phyloP scores from a whole-genome alignment of 306 rosid genomes.

The Lathyrus oleraceus region DNA sequence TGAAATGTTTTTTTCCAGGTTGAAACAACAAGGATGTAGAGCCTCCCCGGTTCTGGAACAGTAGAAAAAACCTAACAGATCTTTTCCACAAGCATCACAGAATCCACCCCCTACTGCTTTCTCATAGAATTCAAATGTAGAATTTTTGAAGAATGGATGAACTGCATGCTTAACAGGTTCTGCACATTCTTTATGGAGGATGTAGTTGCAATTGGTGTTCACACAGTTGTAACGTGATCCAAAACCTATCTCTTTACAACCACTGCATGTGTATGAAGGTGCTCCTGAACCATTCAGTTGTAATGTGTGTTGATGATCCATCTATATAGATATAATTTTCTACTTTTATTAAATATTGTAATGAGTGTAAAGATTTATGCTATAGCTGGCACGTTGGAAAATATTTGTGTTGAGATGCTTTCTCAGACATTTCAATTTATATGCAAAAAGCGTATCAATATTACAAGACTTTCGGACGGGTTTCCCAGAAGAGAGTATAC shows the following conservation, averaged over 20 bases:
- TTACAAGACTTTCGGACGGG: too few species aligned
- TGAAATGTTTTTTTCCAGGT: slow-evolving; percentile 22
- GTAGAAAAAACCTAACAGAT: slow-evolving; percentile 45
- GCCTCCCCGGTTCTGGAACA: slow-evolving; percentile 21
- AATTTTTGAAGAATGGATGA: slow-evolving; percentile 29
- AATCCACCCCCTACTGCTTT: not conserved
- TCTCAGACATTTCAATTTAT: too few species aligned
- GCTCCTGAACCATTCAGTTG: slow-evolving; percentile 8
- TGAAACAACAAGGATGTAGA: slow-evolving; percentile 49
- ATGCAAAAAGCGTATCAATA: too few species aligned
- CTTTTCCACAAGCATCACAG: slow-evolving; percentile 38
- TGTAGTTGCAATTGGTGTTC: not conserved
- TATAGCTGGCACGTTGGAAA: too few species aligned
- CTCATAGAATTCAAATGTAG: slow-evolving; percentile 21
- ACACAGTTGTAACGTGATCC: slow-evolving; percentile 37
- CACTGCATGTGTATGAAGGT: slow-evolving; percentile 42
- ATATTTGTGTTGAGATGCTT: too few species aligned
- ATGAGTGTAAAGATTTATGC: too few species aligned
- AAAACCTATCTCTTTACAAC: slow-evolving; percentile 47
- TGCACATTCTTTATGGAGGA: slow-evolving; percentile 48
- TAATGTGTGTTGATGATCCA: slow-evolving; percentile 38
- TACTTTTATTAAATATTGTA: too few species aligned
- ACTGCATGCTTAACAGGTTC: not conserved
- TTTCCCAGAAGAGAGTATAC: too few species aligned
- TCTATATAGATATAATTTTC: too few species aligned